Evolutionary conservation across 2,329 filamentous ascomycete genomes (phyloP).

Genomic region (Diplodia seriata): DNA sequence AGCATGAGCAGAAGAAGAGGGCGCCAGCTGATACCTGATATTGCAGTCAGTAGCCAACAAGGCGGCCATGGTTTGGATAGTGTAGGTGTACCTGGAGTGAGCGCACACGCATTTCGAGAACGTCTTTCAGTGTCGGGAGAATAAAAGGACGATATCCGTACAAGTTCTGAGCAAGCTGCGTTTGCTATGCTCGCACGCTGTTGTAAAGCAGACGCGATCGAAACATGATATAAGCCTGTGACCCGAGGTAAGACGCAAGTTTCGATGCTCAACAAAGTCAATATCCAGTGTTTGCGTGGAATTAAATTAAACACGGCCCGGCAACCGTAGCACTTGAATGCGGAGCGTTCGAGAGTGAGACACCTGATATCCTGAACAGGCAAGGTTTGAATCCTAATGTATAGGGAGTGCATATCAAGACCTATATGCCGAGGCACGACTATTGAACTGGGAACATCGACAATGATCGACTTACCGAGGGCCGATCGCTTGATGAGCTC

Average conservation of each 20-base stretch:
- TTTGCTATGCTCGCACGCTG: not conserved
- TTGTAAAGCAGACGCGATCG: not conserved
- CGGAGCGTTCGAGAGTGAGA: not conserved
- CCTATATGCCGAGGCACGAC: not conserved
- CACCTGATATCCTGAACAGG: not conserved
- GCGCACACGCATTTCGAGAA: not conserved
- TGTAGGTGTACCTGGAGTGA: not conserved
- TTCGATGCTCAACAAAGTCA: not conserved
- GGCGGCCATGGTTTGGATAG: no score
- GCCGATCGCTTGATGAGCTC: not conserved
- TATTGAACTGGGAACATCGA: not conserved
- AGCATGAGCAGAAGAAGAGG: not conserved
- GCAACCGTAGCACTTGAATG: not conserved
- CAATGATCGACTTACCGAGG: conserved; percentile 8
- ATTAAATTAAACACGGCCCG: not conserved
- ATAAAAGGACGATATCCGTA: not conserved
- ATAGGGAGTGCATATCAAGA: not conserved
- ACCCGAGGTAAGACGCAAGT: not conserved
- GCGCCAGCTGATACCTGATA: not conserved
- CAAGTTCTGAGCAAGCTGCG: not conserved
- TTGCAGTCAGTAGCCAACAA: not conserved
- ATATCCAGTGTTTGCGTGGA: not conserved
- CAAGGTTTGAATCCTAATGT: not conserved
- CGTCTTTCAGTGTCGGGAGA: not conserved
- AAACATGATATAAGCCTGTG: not conserved